These are phyloP conservation scores for Diplodia mutila DNA, from an alignment of 2,329 filamentous ascomycete species.

Conservation along the genomic window DNA sequence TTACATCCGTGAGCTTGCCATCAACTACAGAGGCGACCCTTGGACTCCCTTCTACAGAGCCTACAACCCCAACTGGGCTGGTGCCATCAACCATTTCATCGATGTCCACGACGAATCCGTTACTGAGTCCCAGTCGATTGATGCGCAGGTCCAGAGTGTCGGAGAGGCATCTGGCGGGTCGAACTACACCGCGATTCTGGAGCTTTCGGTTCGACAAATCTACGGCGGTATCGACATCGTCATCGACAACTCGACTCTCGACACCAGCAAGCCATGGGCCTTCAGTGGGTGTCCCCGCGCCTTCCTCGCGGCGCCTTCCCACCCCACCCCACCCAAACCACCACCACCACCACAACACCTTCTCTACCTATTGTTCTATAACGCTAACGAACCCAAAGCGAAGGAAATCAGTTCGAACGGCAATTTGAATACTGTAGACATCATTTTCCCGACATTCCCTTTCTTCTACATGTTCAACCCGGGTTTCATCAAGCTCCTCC, in stretches of 20 bases:
- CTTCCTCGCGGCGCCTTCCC: no score
- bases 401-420: no score
- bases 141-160: constrained; percentile 29
- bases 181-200: constrained; percentile 49
- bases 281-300: no score
- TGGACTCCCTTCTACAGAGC: constrained; percentile 48
- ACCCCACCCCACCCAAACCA: no score
- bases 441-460: constrained; percentile 49
- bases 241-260: constrained; percentile 41
- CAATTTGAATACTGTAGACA: constrained; percentile 50
- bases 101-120: constrained; percentile 46
- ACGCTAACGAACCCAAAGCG: no score
- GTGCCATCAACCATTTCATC: constrained; percentile 46
- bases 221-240: constrained; percentile 48
- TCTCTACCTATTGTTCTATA: no score
- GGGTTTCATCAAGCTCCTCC: constrained; percentile 48
- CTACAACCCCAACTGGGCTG: constrained; percentile 38
- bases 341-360: no score
- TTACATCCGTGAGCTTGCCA: constrained; percentile 45
- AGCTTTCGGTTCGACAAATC: constrained; percentile 47
- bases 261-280: constrained; percentile 37
- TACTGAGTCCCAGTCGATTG: constrained; percentile 40
- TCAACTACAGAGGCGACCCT: constrained; percentile 47
- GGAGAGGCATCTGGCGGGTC: constrained; percentile 35
- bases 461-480: constrained; percentile 50